Evolutionary conservation across 257 asterid genomes (phyloP), one percentile per base, ranked within the genome.

Genomic region (Nyctanthes arbortristis): DNA sequence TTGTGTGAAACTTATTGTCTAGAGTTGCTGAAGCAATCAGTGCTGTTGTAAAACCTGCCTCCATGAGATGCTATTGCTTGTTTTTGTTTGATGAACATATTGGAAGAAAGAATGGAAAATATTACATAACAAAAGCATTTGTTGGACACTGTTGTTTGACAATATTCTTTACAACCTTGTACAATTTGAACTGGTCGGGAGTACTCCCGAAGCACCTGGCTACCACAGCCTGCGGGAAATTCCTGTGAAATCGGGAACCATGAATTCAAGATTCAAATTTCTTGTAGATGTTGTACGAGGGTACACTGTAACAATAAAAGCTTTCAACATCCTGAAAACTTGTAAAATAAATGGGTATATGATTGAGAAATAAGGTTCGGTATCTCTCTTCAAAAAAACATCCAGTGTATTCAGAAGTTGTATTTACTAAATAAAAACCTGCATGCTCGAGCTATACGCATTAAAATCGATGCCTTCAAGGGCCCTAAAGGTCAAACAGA

Each of bases 11-110:
- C 28, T 27, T 34, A 3, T 28, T 40, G 30, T 59, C 52, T 45
- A 25, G 55, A 45, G 22, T 45, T 45, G 54, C 66, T 28, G 14
- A 12, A 14, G 69, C 40, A 68, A 54, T 67, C 36, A 68, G 59
- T 33, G 65, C 4, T 49, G 47, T 24, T 45, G 55, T 45, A 45
- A 45, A 5, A 45, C 55, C 25, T n/a, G 24, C 55, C 10, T n/a
- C 55, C n/a, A 43, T 43, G 55, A n/a, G 30, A 52, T 22, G 10
- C 59, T 20, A 3, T n/a, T 49, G 16, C 59, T 3, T 13, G 28
- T 20, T 49, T 52, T 52, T 1, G 59, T 9, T 24, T 22, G 30
- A 24, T 52, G 16, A 9, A 22, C 9, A 52, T 24, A 22, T 52
- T 24, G 5, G 29, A 22, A 20, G 30, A 52, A 52, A 52, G 2